Evolutionary conservation across 768 basidiomycete genomes (phyloP).

Genomic region (Panellus pusillus): DNA sequence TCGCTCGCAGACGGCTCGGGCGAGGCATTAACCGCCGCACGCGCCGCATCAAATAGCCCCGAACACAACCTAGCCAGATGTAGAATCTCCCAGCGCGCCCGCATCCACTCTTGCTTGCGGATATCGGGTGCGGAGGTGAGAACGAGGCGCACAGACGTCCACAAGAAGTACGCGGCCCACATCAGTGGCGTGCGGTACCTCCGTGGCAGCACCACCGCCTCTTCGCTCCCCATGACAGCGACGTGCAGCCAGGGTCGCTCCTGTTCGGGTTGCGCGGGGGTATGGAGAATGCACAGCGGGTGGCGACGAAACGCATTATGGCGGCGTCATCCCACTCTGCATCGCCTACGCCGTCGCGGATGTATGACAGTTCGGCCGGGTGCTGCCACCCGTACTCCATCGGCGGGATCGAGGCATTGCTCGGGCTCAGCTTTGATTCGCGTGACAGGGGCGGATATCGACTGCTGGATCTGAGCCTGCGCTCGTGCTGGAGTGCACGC

Average conservation of each 20-base stretch:
- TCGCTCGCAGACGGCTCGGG: background rate
- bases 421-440: too few relatives aligned
- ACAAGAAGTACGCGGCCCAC: slow-evolving; percentile 8
- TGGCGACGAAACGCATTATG: background rate
- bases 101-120: background rate
- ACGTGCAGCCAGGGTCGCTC: background rate
- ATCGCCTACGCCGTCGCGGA: background rate
- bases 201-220: background rate
- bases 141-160: background rate
- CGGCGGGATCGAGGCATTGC: too few relatives aligned
- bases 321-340: background rate
- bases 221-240: background rate
- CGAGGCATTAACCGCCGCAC: background rate
- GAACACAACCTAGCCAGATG: background rate
- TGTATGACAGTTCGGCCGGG: slow-evolving; percentile 9
- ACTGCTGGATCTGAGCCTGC: too few relatives aligned
- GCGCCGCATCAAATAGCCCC: background rate
- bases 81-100: background rate
- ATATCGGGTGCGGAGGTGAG: background rate
- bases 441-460: too few relatives aligned
- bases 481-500: too few relatives aligned
- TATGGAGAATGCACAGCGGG: background rate
- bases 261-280: background rate
- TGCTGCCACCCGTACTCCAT: slow-evolving; percentile 1
- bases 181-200: slow-evolving; percentile 8